Conservation (phyloP, 1,284 basidiomycete genomes). For the Neonothopanus nambi region DNA sequence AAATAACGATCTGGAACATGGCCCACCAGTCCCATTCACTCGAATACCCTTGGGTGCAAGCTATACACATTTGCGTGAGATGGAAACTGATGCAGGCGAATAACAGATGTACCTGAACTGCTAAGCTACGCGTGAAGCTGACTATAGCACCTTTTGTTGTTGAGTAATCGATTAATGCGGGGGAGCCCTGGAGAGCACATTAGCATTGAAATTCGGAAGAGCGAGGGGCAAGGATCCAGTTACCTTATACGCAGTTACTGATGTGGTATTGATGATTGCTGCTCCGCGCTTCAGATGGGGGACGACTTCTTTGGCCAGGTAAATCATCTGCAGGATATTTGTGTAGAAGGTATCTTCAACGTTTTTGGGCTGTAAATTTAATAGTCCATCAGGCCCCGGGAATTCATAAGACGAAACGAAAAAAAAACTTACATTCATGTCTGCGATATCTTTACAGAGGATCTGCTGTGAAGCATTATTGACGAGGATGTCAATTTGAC, state of each 20-base stretch:
- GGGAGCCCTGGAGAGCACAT: conserved; percentile 24
- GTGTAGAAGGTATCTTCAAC: conserved; percentile 57
- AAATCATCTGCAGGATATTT: conserved; percentile 55
- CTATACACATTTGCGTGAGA: not conserved
- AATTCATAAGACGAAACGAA: not conserved
- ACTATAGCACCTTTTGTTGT: conserved; percentile 20
- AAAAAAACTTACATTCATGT: conserved; percentile 8
- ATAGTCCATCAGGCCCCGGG: no score
- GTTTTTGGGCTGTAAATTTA: conserved; percentile 23
- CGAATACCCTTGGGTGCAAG: conserved; percentile 38
- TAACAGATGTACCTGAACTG: conserved; percentile 57
- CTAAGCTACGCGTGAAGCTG: conserved; percentile 33
- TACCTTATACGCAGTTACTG: conserved; percentile 58
- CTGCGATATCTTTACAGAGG: conserved; percentile 14
- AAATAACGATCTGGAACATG: conserved; percentile 17
- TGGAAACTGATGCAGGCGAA: conserved; percentile 33
- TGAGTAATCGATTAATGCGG: conserved; percentile 46
- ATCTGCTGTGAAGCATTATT: conserved; percentile 57
- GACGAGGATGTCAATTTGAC: conserved; percentile 46
- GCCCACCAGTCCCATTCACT: conserved; percentile 10
- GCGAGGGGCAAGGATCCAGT: conserved; percentile 27
- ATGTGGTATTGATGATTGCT: conserved; percentile 58
- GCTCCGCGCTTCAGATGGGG: conserved; percentile 37
- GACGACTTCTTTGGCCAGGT: conserved; percentile 47
- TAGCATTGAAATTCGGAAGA: not conserved